Percentiles rank a stretch among this genome's conserved stretches.
Evolutionary conservation across 208 protist genomes (phyloP).

Genomic region (Crithidia bombi): DNA sequence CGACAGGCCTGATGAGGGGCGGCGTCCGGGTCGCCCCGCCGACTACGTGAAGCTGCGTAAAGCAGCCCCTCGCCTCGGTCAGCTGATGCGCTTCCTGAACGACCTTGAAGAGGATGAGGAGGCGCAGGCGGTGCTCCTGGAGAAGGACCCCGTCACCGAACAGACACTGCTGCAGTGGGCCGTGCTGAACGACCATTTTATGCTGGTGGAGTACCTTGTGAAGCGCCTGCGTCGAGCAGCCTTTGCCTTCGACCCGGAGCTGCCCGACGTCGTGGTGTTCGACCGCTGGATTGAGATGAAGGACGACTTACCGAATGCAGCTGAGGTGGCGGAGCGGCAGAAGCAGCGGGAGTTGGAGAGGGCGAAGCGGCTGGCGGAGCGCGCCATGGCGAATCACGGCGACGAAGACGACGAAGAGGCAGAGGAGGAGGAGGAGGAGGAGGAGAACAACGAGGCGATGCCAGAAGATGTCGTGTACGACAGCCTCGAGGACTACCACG

Average conservation of each 20-base stretch:
- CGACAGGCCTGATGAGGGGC: conserved; percentile 5
- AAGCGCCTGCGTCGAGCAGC: conserved; percentile 76
- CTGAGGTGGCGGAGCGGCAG: conserved; percentile 78
- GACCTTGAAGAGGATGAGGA: conserved; percentile 88
- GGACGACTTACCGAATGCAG: conserved; percentile 71
- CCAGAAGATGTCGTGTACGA: conserved; percentile 88
- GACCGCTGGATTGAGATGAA: conserved; percentile 88
- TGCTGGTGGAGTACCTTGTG: conserved; percentile 88
- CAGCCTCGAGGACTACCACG: conserved; percentile 81
- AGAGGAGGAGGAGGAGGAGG: conserved; percentile 80
- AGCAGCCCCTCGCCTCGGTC: conserved; percentile 67
- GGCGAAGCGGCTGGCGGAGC: conserved; percentile 61
- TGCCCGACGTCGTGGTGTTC: conserved; percentile 76
- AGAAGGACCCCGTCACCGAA: conserved; percentile 84
- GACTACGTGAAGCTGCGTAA: conserved; percentile 73
- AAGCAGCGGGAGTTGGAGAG: conserved; percentile 67
- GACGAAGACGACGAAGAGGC: conserved; percentile 53
- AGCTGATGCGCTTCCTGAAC: conserved; percentile 82
- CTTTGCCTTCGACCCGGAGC: conserved; percentile 80
- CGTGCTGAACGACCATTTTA: conserved; percentile 79
- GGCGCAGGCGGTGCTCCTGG: conserved; percentile 64
- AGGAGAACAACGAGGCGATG: conserved; percentile 77
- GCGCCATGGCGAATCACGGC: conserved; percentile 26
- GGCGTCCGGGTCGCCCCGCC: conserved; percentile 28
- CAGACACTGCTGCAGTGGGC: conserved; percentile 91